These are phyloP conservation scores for Acer yangbiense DNA, from an alignment of 345 rosid species.

Conservation along the genomic window DNA sequence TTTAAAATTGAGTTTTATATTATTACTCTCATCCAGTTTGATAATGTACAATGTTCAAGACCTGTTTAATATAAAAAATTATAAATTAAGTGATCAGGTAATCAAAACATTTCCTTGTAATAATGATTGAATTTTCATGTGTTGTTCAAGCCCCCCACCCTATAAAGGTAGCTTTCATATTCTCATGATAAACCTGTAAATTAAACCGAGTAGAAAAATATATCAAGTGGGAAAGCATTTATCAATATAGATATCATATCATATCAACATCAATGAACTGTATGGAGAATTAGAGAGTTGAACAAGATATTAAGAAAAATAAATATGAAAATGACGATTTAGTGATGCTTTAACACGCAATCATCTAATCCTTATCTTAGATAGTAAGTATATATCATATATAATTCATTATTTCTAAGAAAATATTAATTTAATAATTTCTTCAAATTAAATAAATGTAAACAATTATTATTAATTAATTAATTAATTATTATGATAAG, in stretches of 20 bases:
- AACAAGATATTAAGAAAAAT: neutral
- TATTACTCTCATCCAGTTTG: too few species aligned
- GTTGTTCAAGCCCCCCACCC: too few species aligned
- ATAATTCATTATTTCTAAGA: too few species aligned
- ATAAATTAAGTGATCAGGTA: too few species aligned
- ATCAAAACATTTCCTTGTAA: too few species aligned
- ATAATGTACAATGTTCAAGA: too few species aligned
- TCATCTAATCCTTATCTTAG: conserved; percentile 20
- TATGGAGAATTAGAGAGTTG: neutral
- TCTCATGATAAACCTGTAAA: neutral
- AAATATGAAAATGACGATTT: conserved; percentile 24
- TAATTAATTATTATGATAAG: too few species aligned
- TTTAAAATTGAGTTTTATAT: too few species aligned
- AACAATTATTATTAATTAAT: too few species aligned
- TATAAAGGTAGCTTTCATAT: conserved; percentile 1
- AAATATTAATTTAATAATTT: neutral
- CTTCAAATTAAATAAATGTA: neutral
- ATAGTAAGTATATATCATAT: conserved; percentile 12
- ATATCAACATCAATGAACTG: neutral
- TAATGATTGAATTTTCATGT: too few species aligned
- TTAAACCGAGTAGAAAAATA: neutral
- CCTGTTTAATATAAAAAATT: too few species aligned
- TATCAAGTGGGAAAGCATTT: neutral
- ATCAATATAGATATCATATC: neutral
- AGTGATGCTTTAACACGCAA: conserved; percentile 36